Base-by-base conservation (phyloP, 805 yeast species). In the Yarrowia sp. region DNA sequence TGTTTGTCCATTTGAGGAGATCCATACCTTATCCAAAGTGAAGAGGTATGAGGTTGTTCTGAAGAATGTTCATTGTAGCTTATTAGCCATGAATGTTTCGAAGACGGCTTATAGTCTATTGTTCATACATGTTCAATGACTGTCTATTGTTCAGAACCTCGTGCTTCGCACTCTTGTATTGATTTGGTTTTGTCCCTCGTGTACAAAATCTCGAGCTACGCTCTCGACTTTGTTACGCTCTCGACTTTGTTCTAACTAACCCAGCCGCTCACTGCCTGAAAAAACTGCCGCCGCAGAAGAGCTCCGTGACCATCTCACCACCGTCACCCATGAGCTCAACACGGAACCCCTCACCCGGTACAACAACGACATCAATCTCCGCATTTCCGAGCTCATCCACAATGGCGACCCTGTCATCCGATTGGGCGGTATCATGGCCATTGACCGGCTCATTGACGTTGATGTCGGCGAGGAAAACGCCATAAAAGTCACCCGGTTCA, bases 361-460 rank as follows among this genome's bases (percentile, higher is more conserved):
- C 77, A 91, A 89, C 76, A 91, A 90, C 75, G 93, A 89, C 69
- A 88, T 94, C 70, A 92, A 94, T 79, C 90, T 91, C 73, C 87
- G 89, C 70, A 90, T 95, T 19, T 92, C 92, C 76, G 97, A 91
- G 74, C 82, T 92, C 65, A 86, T 92, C 60, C 92, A 91, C 72
- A 87, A 93, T 5, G 82, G 87, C 9, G 94, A 90, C 71, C 78
- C 87, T 8, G 77, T 83, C 36, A 92, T 90, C 70, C 87, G 91
- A 70, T 82, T 93, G 43, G 98, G 98, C 19, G 98, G 97, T 50
- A 88, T 94, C 39, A 85, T 92, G 24, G 98, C 98, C 13, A 89
- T 94, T 68, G 95, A 91, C 76, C 87, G 95, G 1, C 83, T 94
- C 69, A 90, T 94, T 66, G 95, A 90, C 68, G 87, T 91, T 73